These are phyloP conservation scores for Adansonia digitata DNA, from an alignment of 345 rosid genomes.

Conservation along the genomic window DNA sequence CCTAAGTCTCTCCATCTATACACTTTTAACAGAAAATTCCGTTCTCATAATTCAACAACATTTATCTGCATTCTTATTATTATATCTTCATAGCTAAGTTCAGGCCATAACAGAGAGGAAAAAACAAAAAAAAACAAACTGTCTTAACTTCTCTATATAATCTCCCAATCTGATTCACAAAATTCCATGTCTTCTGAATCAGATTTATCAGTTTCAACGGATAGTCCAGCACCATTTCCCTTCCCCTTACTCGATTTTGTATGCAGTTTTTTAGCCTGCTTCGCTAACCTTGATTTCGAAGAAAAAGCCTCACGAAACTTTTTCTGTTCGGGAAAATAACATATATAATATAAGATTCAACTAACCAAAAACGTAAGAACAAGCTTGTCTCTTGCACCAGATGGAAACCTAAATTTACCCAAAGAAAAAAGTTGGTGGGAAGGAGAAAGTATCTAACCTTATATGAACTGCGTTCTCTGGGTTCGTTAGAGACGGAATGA, in stretches of 20 bases:
- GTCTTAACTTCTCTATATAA: constrained; percentile 15
- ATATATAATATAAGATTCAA: not conserved
- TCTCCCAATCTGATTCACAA: constrained; percentile 31
- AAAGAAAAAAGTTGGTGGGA: not conserved
- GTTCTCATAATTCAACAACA: not conserved
- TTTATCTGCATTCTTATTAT: not conserved
- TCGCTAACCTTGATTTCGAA: not conserved
- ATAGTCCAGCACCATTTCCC: not conserved
- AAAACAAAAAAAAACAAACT: no score
- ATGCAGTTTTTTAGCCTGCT: not conserved
- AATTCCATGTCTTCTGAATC: constrained; percentile 6
- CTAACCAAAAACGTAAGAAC: not conserved
- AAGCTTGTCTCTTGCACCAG: not conserved
- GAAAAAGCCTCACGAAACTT: constrained; percentile 1
- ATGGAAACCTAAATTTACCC: no score
- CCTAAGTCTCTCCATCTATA: not conserved
- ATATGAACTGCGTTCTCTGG: not conserved
- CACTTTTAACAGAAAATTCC: not conserved
- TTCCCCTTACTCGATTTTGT: not conserved
- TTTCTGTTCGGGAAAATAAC: constrained; percentile 4
- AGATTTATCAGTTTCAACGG: not conserved
- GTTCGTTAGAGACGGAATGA: constrained; percentile 6
- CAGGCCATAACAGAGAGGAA: no score
- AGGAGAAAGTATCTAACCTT: constrained; percentile 21
- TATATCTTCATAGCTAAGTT: not conserved